Evolutionary conservation across 768 basidiomycete genomes (phyloP), one percentile per base, ranked within the genome.

Genomic region (Lentinus tigrinus): DNA sequence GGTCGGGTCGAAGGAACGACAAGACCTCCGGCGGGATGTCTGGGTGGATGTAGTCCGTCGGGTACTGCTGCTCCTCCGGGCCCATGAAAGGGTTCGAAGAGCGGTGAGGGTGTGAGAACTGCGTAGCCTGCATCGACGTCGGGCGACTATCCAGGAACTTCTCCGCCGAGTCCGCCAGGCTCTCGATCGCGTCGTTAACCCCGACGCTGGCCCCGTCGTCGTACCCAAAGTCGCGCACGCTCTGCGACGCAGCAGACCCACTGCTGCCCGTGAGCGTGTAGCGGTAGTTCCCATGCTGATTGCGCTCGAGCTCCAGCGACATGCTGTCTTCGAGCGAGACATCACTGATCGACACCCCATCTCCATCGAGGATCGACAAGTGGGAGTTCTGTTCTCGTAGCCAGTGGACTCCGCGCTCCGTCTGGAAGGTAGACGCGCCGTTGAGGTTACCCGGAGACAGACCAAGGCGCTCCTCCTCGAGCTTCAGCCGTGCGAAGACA

Each of bases 311-410:
- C 3, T 83, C 85, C 23, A 92, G 76, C 75, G 60, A 79, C 70
- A 49, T 74, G 62, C 38, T 67, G 38, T 70, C 75, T 40, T 74
- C 75, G 51, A 59, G 56, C 17, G 87, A 86, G 2, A 81, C 77
- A 46, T 79, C 79, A 2, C 87, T 87, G 13, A 84, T 81, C 40
- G 79, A 84, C 3, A 85, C 84, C 13, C 72, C 71, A 37, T 72
- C 69, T 17, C 87, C 88, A 7, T 88, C 73, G 75, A 83, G 83
- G 80, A 79, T 81, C 49, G 86, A 78, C 0, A 81, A 78, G 13
- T 90, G 81, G 31, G 83, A 79, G 49, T 84, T 89, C 70, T 96
- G 93, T 64, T 95, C 92, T 36, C 82, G 81, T 43, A 96, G 70
- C 93, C 93, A 95, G 26, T 87, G 83, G 7, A 83, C 84, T 0